These are phyloP conservation scores for Fusarium graminum DNA, from an alignment of 2,329 filamentous ascomycete genomes.

Conservation along the genomic window DNA sequence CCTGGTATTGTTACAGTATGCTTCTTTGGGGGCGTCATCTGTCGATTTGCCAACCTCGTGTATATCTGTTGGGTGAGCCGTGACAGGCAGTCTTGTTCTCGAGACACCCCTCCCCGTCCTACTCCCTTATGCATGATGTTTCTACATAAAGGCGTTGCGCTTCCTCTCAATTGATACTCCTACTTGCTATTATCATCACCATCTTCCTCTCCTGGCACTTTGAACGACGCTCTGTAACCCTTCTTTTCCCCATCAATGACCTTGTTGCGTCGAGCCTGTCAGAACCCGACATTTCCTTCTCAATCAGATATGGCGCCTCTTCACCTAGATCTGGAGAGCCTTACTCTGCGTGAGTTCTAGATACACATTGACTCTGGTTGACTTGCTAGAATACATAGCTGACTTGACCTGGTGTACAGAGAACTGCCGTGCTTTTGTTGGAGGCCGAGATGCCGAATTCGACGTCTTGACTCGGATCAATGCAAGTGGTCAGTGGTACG, in stretches of 20 bases:
- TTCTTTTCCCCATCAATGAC: constrained; percentile 27
- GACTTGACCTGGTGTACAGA: constrained; percentile 33
- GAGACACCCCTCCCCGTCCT: constrained; percentile 5
- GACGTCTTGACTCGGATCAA: constrained; percentile 46
- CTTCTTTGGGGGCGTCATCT: constrained; percentile 10
- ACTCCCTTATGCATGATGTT: not conserved
- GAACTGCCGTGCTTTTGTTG: constrained; percentile 49
- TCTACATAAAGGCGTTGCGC: constrained; percentile 33
- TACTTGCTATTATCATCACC: not conserved
- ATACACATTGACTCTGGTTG: not conserved
- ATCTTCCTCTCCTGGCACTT: not conserved
- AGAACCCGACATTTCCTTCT: constrained; percentile 10
- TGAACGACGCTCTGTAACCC: constrained; percentile 1
- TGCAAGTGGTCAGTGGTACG: constrained; percentile 44
- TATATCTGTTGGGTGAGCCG: constrained; percentile 4
- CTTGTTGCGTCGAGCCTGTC: constrained; percentile 24
- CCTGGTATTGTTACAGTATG: not conserved
- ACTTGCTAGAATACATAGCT: not conserved
- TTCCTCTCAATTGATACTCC: constrained; percentile 11
- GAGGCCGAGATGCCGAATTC: constrained; percentile 39
- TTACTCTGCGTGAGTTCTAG: constrained; percentile 24
- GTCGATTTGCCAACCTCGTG: constrained; percentile 3
- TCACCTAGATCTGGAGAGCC: constrained; percentile 28
- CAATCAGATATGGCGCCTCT: constrained; percentile 32
- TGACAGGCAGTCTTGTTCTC: not conserved